These are phyloP conservation scores for Stipa capillata DNA, from an alignment of 176 grass and related monocot genomes.

Conservation along the genomic window DNA sequence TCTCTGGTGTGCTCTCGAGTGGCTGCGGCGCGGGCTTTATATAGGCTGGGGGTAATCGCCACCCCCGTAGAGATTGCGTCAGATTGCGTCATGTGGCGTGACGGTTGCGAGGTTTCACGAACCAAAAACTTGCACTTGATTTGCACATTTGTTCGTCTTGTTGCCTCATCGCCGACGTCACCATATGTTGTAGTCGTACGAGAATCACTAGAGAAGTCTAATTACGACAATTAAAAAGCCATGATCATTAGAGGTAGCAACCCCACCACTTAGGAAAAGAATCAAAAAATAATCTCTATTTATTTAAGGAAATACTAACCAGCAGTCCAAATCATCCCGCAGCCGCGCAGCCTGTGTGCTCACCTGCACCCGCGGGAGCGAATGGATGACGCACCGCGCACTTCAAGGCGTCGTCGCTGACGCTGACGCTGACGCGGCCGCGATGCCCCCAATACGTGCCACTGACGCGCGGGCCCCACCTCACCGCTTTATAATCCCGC, in stretches of 20 bases:
- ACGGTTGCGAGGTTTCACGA: too few relatives aligned
- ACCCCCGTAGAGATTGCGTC: too few relatives aligned
- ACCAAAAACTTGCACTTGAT: too few relatives aligned
- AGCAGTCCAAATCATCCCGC: neutral
- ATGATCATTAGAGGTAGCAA: neutral
- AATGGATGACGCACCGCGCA: conserved; percentile 18
- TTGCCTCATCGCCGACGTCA: neutral
- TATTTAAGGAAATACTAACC: neutral
- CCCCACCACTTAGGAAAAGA: neutral
- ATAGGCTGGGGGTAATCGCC: too few relatives aligned
- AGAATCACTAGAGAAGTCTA: neutral
- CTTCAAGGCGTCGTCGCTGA: neutral
- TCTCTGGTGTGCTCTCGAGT: too few relatives aligned
- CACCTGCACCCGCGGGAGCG: neutral
- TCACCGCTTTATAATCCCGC: conserved; percentile 19
- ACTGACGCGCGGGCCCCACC: conserved; percentile 1
- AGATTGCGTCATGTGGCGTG: too few relatives aligned
- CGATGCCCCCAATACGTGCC: accelerated
- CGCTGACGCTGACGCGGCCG: conserved; percentile 13
- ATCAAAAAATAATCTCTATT: neutral
- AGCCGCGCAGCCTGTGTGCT: neutral
- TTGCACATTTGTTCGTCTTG: too few relatives aligned
- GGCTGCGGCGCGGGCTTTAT: too few relatives aligned
- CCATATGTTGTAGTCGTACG: too few relatives aligned
- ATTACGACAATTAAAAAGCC: neutral